Conservation (phyloP, 202 grass and related monocot genomes). For the Musa balbisiana region DNA sequence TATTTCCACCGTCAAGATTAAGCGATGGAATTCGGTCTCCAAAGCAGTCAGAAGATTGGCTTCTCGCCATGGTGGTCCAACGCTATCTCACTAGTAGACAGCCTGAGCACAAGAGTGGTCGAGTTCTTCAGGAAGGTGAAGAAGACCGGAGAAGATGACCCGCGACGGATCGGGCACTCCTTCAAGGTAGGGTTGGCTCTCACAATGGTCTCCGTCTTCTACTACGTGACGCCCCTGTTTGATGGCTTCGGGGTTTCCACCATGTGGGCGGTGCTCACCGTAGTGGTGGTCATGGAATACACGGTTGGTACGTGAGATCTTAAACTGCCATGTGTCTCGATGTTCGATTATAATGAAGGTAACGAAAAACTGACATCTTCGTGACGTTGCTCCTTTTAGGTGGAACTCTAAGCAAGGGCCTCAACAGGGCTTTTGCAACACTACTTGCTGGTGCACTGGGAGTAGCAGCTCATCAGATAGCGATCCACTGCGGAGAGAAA, state of each 20-base stretch:
- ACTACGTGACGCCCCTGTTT: constrained; percentile 3
- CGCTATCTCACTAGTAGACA: background rate
- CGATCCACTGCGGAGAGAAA: background rate
- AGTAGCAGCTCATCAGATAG: constrained; percentile 6
- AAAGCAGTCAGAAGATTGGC: too few species aligned
- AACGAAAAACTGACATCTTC: too few species aligned
- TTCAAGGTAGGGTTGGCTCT: constrained; percentile 20
- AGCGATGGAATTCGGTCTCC: too few species aligned
- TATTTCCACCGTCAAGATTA: too few species aligned
- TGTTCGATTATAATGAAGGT: too few species aligned
- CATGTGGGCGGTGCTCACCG: constrained; percentile 25
- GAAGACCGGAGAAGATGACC: constrained; percentile 10
- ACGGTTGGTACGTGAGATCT: background rate
- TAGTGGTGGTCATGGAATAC: constrained; percentile 21
- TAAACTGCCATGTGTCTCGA: too few species aligned
- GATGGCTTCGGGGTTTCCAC: background rate
- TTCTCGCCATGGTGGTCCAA: too few species aligned
- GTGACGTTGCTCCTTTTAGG: background rate
- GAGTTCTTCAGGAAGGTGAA: constrained; percentile 1
- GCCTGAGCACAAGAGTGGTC: background rate
- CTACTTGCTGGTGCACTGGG: background rate
- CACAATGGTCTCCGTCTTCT: constrained; percentile 12
- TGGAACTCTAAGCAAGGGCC: constrained; percentile 15
- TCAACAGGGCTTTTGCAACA: constrained; percentile 20
- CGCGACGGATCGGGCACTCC: constrained; percentile 3